phyloP scores from a whole-genome alignment of 441 rosid genomes.

The Gossypium schwendimanii region DNA sequence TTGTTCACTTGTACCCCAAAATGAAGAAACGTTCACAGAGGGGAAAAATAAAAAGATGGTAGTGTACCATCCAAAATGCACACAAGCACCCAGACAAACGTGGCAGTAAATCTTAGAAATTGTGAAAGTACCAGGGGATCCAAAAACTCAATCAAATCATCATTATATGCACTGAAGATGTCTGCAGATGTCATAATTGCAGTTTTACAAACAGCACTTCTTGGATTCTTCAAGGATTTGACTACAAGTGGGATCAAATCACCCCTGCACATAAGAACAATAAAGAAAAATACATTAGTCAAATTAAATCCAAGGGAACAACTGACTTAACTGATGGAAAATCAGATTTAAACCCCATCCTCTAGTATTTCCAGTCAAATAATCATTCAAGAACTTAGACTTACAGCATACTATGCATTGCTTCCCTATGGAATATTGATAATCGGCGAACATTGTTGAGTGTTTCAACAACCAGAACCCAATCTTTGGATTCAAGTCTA shows the following conservation, averaged over 20 bases:
- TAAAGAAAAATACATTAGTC: not conserved
- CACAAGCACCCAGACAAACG: not conserved
- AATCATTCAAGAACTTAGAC: slow-evolving; percentile 21
- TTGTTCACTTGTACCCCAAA: not conserved
- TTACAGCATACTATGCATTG: slow-evolving; percentile 54
- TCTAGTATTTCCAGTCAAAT: slow-evolving; percentile 7
- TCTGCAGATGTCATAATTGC: slow-evolving; percentile 86
- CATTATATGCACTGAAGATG: slow-evolving; percentile 58
- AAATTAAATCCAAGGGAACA: slow-evolving; percentile 1
- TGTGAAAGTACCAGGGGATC: slow-evolving; percentile 62
- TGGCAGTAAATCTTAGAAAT: not conserved
- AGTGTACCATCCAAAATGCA: not conserved
- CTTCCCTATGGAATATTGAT: slow-evolving; percentile 69
- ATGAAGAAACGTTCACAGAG: slow-evolving; percentile 1
- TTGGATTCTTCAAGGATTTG: slow-evolving; percentile 84
- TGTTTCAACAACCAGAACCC: slow-evolving; percentile 73
- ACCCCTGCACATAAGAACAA: slow-evolving; percentile 38
- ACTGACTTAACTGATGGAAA: not conserved
- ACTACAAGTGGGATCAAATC: slow-evolving; percentile 65
- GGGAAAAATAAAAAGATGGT: slow-evolving; percentile 8
- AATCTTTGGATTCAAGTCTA: slow-evolving; percentile 83
- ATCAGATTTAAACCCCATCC: not conserved
- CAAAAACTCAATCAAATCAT: slow-evolving; percentile 53
- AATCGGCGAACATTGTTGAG: slow-evolving; percentile 73
- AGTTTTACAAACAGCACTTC: slow-evolving; percentile 88